A percentile compares a stretch with the other conserved stretches of the same genome.
Conservation (phyloP, 129 eudicot genomes). For the Solidago caesia region DNA sequence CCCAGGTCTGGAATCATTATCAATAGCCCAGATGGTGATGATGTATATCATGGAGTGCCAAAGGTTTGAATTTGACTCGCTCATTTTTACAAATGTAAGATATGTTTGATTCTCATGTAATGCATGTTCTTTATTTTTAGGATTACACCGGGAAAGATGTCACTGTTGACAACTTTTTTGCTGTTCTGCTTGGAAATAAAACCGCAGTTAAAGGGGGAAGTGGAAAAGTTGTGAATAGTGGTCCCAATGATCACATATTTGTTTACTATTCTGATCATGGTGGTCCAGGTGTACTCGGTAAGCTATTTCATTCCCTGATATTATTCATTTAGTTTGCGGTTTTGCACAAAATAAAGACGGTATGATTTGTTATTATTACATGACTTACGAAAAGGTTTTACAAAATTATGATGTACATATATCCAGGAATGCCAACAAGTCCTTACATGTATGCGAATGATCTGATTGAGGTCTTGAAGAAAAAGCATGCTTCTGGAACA, state of each 20-base stretch:
- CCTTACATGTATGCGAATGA: constrained; percentile 80
- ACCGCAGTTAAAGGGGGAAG: constrained; percentile 79
- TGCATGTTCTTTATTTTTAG: constrained; percentile 40
- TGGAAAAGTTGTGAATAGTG: constrained; percentile 86
- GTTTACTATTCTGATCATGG: constrained; percentile 87
- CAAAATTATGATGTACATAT: neutral
- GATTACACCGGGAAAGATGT: constrained; percentile 79
- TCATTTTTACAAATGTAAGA: neutral
- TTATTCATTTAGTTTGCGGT: neutral
- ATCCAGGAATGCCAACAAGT: constrained; percentile 75
- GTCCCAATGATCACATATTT: constrained; percentile 92
- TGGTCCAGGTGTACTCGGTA: constrained; percentile 95
- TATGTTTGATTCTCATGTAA: constrained; percentile 16
- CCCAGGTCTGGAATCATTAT: constrained; percentile 87
- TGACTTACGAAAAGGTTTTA: neutral
- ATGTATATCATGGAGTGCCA: constrained; percentile 90
- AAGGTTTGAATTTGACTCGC: constrained; percentile 47
- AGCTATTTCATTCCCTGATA: constrained; percentile 24
- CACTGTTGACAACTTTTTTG: constrained; percentile 68
- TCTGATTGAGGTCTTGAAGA: constrained; percentile 60
- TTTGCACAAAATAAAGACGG: neutral
- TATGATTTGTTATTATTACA: neutral
- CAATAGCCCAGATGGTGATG: constrained; percentile 76
- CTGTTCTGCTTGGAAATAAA: constrained; percentile 87
- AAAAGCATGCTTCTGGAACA: constrained; percentile 84